Evolutionary conservation across 371 early-diverging fungal species (phyloP).

Genomic region (Mortierella sp.): DNA sequence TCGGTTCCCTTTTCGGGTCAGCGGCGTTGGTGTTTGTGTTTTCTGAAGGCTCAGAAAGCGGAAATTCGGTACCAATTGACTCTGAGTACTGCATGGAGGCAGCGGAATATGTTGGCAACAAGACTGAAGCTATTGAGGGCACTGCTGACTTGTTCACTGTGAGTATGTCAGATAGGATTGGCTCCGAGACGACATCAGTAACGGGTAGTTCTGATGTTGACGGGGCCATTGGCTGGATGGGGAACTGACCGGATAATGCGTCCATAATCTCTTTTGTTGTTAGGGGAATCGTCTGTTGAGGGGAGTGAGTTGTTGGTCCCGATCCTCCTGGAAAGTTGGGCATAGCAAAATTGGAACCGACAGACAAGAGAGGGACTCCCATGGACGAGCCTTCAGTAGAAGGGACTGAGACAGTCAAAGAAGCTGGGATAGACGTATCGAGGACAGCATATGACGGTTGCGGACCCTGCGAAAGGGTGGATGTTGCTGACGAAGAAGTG

Average conservation of each 20-base stretch:
- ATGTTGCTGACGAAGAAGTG: slow-evolving; percentile 1
- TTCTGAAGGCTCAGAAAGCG: neutral
- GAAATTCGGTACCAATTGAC: neutral
- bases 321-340: neutral
- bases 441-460: slow-evolving; percentile 10
- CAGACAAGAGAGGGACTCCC: slow-evolving; percentile 11
- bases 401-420: slow-evolving; percentile 4
- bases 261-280: slow-evolving; percentile 53
- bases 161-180: neutral
- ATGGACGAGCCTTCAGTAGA: neutral
- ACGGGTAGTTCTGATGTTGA: neutral
- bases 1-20: neutral
- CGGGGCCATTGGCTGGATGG: slow-evolving; percentile 27
- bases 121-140: neutral
- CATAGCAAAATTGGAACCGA: neutral
- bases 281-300: slow-evolving; percentile 36
- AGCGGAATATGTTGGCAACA: neutral
- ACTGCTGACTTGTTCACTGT: neutral
- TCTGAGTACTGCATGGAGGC: neutral
- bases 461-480: neutral
- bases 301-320: neutral
- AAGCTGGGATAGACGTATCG: neutral
- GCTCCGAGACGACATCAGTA: neutral
- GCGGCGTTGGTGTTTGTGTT: neutral
- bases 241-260: slow-evolving; percentile 49